These are phyloP conservation scores for Murraya paniculata DNA, from an alignment of 345 rosid species.

Conservation along the genomic window DNA sequence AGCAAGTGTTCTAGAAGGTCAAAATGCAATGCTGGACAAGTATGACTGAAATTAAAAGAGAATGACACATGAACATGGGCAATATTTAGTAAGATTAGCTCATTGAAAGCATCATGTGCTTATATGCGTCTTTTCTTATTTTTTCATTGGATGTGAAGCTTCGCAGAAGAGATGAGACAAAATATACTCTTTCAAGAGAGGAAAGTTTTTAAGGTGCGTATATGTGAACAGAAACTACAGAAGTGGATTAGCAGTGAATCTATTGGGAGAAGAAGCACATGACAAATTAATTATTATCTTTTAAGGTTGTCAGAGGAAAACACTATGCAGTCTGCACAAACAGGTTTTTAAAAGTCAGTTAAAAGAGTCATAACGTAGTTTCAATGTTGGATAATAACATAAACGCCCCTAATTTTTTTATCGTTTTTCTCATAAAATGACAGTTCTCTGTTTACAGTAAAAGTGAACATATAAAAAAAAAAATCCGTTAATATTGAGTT, in stretches of 20 bases:
- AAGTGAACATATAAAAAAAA: background rate
- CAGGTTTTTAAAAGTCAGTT: background rate
- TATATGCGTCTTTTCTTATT: background rate
- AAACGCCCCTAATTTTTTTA: background rate
- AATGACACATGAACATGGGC: background rate
- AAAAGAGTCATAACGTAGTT: background rate
- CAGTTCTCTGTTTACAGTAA: too few relatives aligned
- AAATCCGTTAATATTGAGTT: too few relatives aligned
- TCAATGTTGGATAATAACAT: background rate
- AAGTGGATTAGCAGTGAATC: background rate
- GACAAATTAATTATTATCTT: background rate
- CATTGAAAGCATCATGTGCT: background rate
- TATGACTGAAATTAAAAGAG: background rate
- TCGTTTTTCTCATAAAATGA: background rate
- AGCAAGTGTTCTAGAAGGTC: slow-evolving; percentile 37
- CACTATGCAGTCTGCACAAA: background rate
- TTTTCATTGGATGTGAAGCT: background rate
- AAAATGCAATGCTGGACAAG: slow-evolving; percentile 15
- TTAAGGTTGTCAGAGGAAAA: slow-evolving; percentile 1
- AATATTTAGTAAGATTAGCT: background rate
- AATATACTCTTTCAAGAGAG: background rate
- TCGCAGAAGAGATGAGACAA: background rate
- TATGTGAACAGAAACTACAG: background rate
- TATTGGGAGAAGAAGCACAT: background rate
- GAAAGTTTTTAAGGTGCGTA: background rate